Base-by-base conservation (phyloP, 2,329 filamentous ascomycete species). In the Penicillium sclerotiorum region DNA sequence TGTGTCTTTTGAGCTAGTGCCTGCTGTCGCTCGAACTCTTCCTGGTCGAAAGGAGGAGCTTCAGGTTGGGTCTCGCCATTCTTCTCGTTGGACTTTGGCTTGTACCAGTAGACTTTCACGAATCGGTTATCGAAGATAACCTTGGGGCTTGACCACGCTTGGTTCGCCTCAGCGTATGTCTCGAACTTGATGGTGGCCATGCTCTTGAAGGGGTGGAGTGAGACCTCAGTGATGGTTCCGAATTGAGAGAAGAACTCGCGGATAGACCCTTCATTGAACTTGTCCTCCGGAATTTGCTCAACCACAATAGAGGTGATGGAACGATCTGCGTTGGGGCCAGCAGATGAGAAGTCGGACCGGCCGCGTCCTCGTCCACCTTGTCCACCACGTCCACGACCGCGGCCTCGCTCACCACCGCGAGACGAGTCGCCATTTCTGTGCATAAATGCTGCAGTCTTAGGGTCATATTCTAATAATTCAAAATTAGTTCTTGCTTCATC, bases 61-160 rank as follows among this genome's bases (percentile, higher is more conserved):
- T 73, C 71, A 8, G 65, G 52, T 17, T 65, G 58, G 30, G 58
- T 50, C 18, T 58, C 60, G 18, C 52, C 60, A 6, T 68, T 69
- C 15, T 55, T 59, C 13, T 73, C 70, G 5, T 59, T 51, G 22
- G 59, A 60, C 13, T 70, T 69, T 4, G 77, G 71, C 54, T 79
- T 81, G 61, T 80, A 76, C 82, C 82, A 85, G 58, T 83, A 84
- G 1, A 85, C 80, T 57, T 85, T 85, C 44, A 85, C 82, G 55
- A 85, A 85, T 3, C 83, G 73, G 53, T 85, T 85, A 55, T 84
- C 82, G 55, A 85, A 85, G 15, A 85, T 79, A 45, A 79, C 79
- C 63, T 84, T 84, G 0, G 83, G 82, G 52, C 80, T 84, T 15
- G 79, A 74, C 68, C 82, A 84, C 2, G 83, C 83, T 22, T 72